Conservation (phyloP, 2,329 filamentous ascomycete species). For the Teratosphaeria pseudoeucalypti region DNA sequence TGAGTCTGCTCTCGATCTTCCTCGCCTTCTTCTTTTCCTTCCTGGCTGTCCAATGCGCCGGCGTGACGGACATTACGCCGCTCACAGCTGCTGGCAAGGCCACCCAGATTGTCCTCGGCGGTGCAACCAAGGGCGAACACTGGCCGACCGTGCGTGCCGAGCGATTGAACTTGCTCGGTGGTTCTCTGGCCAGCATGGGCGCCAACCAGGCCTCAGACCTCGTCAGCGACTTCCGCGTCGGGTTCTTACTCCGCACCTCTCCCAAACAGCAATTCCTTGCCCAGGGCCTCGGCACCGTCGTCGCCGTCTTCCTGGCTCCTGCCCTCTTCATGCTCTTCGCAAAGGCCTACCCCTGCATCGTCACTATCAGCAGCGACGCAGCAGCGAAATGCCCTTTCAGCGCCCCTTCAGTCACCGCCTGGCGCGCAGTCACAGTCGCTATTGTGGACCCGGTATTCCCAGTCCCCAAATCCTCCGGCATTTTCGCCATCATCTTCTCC, state of each 20-base stretch:
- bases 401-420: conserved; percentile 54
- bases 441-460: conserved; percentile 48
- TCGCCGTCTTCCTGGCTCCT: conserved; percentile 57
- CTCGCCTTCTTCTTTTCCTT: conserved; percentile 50
- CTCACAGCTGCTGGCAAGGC: conserved; percentile 56
- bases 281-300: conserved; percentile 50
- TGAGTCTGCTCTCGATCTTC: conserved; percentile 45
- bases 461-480: conserved; percentile 46
- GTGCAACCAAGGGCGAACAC: conserved; percentile 45
- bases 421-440: conserved; percentile 54
- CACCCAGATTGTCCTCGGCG: conserved; percentile 55
- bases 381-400: conserved; percentile 46
- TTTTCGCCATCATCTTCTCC: conserved; percentile 48
- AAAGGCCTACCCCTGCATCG: conserved; percentile 58
- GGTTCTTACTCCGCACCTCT: conserved; percentile 53
- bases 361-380: conserved; percentile 35
- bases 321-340: conserved; percentile 59
- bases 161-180: conserved; percentile 42
- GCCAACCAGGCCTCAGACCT: conserved; percentile 37
- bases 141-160: conserved; percentile 53
- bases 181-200: conserved; percentile 26
- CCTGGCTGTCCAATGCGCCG: conserved; percentile 47
- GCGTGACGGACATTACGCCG: conserved; percentile 45
- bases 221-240: conserved; percentile 54
- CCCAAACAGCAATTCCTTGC: conserved; percentile 55